These are phyloP conservation scores for Fusarium graminum DNA, from an alignment of 2,329 filamentous ascomycete species.

Conservation along the genomic window DNA sequence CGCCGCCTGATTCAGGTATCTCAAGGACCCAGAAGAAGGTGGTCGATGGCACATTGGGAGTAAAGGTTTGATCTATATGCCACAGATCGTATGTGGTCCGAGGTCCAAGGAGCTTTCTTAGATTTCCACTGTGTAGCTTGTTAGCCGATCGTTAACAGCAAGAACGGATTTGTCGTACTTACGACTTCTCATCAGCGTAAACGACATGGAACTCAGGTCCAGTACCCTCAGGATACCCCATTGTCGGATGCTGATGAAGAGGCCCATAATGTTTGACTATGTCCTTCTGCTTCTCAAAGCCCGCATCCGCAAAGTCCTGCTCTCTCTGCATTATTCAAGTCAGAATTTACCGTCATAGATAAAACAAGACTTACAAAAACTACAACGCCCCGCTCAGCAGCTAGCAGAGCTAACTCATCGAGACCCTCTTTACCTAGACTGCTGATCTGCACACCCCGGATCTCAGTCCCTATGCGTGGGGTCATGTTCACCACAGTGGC, in stretches of 20 bases:
- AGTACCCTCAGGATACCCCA: conserved; percentile 51
- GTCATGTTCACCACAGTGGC: conserved; percentile 45
- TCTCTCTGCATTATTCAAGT: conserved; percentile 43
- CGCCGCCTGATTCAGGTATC: conserved; percentile 44
- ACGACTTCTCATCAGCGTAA: conserved; percentile 52
- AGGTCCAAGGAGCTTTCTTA: conserved; percentile 48
- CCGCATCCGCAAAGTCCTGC: conserved; percentile 51
- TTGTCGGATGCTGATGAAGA: conserved; percentile 51
- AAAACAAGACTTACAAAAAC: conserved; percentile 46
- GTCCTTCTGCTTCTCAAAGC: conserved; percentile 50
- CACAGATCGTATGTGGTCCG: conserved; percentile 50
- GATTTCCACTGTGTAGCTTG: conserved; percentile 37
- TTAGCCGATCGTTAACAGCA: too few species aligned
- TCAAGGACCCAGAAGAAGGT: conserved; percentile 54
- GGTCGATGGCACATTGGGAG: conserved; percentile 50
- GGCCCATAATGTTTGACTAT: conserved; percentile 52
- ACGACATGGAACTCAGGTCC: conserved; percentile 53
- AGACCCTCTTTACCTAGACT: conserved; percentile 43
- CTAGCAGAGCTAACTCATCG: conserved; percentile 50
- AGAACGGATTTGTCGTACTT: too few species aligned
- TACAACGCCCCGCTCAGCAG: conserved; percentile 51
- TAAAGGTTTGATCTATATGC: conserved; percentile 54
- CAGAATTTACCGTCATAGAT: accelerated
- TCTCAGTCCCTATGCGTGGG: conserved; percentile 49
- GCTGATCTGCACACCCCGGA: conserved; percentile 50